A percentile compares a stretch with the other conserved stretches of the same genome.
Evolutionary conservation across 1,284 basidiomycete genomes (phyloP).

Genomic region (Wallemia mellicola): DNA sequence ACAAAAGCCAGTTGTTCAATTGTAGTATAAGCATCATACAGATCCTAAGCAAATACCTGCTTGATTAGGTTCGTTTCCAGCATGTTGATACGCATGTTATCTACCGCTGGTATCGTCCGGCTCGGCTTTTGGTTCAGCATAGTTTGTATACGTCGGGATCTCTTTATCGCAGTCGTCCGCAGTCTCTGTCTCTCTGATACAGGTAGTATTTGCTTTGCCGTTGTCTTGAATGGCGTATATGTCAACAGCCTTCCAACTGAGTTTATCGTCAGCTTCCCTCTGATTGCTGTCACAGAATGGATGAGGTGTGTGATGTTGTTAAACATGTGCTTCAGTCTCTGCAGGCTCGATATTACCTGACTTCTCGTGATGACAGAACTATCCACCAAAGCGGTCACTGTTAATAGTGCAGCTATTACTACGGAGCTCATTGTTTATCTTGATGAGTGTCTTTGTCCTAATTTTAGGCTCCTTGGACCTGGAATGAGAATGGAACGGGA

Average conservation of each 20-base stretch:
- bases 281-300: not conserved
- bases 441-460: not conserved
- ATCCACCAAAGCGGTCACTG: not conserved
- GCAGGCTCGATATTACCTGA: not conserved
- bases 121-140: not conserved
- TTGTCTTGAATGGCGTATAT: not conserved
- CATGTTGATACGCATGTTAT: not conserved
- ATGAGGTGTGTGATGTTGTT: not conserved
- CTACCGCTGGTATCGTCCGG: not conserved
- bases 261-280: not conserved
- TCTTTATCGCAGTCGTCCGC: not conserved
- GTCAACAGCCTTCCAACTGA: not conserved
- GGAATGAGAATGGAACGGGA: not conserved
- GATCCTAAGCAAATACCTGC: not conserved
- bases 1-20: not conserved
- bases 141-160: not conserved
- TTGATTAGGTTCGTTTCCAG: not conserved
- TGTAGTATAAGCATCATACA: conserved; percentile 1
- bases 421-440: not conserved
- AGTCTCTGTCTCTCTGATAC: not conserved
- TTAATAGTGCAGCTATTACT: not conserved
- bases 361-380: not conserved
- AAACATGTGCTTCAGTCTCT: not conserved
- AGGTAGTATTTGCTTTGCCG: not conserved
- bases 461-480: not conserved